A percentile compares a stretch with the other conserved stretches of the same genome.
Evolutionary conservation across 305 asterid genomes (phyloP).

Genomic region (Fraxinus sp.): DNA sequence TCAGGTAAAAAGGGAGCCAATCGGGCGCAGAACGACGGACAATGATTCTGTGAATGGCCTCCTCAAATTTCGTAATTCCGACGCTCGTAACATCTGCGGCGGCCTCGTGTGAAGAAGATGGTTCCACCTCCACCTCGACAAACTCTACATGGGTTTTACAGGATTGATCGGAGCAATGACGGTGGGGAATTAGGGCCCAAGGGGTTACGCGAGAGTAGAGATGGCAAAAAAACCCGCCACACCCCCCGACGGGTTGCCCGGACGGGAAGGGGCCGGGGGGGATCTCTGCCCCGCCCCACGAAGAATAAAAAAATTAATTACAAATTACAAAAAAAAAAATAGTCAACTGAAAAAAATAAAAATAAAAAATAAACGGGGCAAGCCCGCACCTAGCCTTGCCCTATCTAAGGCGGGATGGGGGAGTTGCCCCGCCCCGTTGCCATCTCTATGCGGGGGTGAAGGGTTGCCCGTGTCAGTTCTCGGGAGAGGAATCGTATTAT

Average conservation of each 20-base stretch:
- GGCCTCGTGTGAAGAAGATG: slow-evolving; percentile 2
- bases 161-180: background rate
- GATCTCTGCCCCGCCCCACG: no score
- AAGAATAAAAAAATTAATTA: no score
- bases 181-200: background rate
- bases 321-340: no score
- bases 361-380: no score
- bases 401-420: no score
- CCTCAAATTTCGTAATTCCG: slow-evolving; percentile 25
- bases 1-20: slow-evolving; percentile 39
- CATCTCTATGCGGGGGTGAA: no score
- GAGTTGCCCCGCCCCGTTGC: no score
- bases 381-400: no score
- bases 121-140: background rate
- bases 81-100: slow-evolving; percentile 16
- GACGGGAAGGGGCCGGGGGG: no score
- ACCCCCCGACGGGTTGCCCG: no score
- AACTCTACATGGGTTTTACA: background rate
- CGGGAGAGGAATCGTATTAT: background rate
- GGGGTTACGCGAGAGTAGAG: background rate
- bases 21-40: slow-evolving; percentile 34
- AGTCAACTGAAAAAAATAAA: no score
- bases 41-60: slow-evolving; percentile 26
- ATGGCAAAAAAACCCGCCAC: no score
- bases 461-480: background rate